A percentile compares a stretch with the other conserved stretches of the same genome.
phyloP scores from a whole-genome alignment of 306 rosid genomes.

The Prunus davidiana region DNA sequence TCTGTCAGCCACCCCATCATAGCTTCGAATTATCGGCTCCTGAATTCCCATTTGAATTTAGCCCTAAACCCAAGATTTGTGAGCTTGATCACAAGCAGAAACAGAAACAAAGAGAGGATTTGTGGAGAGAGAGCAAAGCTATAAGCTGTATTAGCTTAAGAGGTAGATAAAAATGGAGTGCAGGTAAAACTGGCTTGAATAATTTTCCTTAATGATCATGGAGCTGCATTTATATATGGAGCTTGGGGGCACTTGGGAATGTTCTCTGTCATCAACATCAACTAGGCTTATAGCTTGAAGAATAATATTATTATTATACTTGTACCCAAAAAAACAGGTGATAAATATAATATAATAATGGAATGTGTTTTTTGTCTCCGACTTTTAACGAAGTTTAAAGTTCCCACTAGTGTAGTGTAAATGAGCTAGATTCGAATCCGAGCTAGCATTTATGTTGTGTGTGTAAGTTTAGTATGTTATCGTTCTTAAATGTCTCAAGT shows the following conservation, averaged over 20 bases:
- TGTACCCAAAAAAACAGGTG: slow-evolving; percentile 37
- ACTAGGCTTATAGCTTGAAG: slow-evolving; percentile 30
- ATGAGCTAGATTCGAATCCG: neutral
- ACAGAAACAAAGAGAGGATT: neutral
- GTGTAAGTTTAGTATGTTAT: too few relatives aligned
- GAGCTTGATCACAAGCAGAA: neutral
- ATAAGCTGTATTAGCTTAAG: neutral
- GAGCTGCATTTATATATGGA: slow-evolving; percentile 40
- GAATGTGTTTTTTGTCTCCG: slow-evolving; percentile 61
- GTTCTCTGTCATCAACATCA: slow-evolving; percentile 46
- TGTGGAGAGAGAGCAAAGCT: slow-evolving; percentile 21
- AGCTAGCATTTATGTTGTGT: rapidly evolving
- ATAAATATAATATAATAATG: slow-evolving; percentile 31
- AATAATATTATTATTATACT: slow-evolving; percentile 22
- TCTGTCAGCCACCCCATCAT: slow-evolving; percentile 55
- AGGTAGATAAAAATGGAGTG: neutral
- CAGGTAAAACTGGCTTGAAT: neutral
- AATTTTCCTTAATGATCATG: slow-evolving; percentile 12
- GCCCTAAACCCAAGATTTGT: neutral
- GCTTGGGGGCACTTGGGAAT: slow-evolving; percentile 36
- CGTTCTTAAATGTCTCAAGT: rapidly evolving
- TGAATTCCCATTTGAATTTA: slow-evolving; percentile 24
- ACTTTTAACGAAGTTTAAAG: slow-evolving; percentile 5
- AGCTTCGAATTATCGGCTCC: slow-evolving; percentile 56
- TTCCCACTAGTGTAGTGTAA: neutral